Conservation (phyloP, 108 stramenopile species). For the Cyclotella sp. region DNA sequence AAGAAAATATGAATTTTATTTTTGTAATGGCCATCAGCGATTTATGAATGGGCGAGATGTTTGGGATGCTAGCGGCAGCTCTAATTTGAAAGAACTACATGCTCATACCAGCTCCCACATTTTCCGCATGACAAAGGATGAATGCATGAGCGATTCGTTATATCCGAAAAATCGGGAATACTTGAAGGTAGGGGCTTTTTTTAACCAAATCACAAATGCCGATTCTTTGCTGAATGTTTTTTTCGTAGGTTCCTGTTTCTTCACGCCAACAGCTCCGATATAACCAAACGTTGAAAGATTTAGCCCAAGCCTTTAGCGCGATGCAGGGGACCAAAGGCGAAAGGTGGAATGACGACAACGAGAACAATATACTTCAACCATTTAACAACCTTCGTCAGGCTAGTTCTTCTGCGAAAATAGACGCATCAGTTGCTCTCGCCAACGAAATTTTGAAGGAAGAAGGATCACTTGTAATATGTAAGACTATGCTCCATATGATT, state of each 20-base stretch:
- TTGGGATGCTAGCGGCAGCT: conserved; percentile 64
- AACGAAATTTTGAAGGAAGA: conserved; percentile 63
- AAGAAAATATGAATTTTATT: conserved; percentile 71
- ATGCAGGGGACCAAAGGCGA: conserved; percentile 29
- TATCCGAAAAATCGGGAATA: conserved; percentile 70
- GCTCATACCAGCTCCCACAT: conserved; percentile 67
- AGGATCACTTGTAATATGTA: conserved; percentile 62
- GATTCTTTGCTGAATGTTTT: neutral
- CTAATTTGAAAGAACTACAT: conserved; percentile 51
- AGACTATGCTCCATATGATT: neutral
- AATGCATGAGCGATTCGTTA: conserved; percentile 68
- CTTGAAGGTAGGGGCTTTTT: conserved; percentile 51
- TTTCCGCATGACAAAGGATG: conserved; percentile 86
- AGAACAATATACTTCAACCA: conserved; percentile 65
- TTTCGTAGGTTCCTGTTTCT: conserved; percentile 1
- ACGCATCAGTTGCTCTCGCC: conserved; percentile 66
- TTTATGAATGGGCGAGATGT: conserved; percentile 50
- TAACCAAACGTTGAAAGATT: conserved; percentile 62
- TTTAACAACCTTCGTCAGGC: conserved; percentile 56
- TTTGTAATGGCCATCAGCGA: conserved; percentile 71
- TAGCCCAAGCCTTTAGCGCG: conserved; percentile 49
- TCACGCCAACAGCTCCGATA: conserved; percentile 39
- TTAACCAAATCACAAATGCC: neutral
- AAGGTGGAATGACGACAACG: conserved; percentile 16
- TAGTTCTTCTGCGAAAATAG: conserved; percentile 66